phyloP scores from a whole-genome alignment of 1,284 basidiomycete genomes.

The Rhodotorula sp. region DNA sequence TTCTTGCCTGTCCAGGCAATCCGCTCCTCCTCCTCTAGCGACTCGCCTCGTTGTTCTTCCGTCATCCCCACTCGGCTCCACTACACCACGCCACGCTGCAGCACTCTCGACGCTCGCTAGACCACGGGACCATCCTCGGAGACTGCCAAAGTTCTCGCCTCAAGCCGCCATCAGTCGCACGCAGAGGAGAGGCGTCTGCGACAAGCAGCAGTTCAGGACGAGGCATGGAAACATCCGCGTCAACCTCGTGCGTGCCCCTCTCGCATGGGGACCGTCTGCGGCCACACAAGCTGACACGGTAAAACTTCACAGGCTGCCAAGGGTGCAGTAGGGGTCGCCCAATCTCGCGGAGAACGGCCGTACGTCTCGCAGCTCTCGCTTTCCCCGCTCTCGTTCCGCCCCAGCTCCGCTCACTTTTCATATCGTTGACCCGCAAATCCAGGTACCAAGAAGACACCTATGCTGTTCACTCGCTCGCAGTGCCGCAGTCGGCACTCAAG shows the following conservation, averaged over 20 bases:
- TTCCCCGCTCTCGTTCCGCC: background rate
- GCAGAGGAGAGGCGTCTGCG: slow-evolving; percentile 5
- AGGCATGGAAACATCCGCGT: slow-evolving; percentile 32
- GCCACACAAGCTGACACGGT: background rate
- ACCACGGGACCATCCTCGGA: background rate
- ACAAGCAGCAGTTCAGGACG: slow-evolving; percentile 30
- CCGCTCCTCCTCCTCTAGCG: background rate
- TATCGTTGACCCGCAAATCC: background rate
- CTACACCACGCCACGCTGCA: background rate
- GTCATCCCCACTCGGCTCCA: slow-evolving; percentile 1
- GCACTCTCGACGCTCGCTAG: background rate
- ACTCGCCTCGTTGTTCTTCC: background rate
- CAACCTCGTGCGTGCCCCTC: slow-evolving; percentile 21
- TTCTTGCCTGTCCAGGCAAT: background rate
- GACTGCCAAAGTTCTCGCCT: background rate
- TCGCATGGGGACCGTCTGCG: background rate
- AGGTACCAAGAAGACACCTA: slow-evolving; percentile 81
- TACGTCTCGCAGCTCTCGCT: slow-evolving; percentile 1
- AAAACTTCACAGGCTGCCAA: slow-evolving; percentile 17
- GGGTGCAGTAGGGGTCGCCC: slow-evolving; percentile 31
- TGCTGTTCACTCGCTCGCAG: slow-evolving; percentile 66
- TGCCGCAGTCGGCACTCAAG: slow-evolving; percentile 70
- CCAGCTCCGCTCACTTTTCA: background rate
- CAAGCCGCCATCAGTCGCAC: too few relatives aligned
- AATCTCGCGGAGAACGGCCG: slow-evolving; percentile 38